phyloP scores from a whole-genome alignment of 352 stramenopile genomes.

The Saprolegnia diclina region DNA sequence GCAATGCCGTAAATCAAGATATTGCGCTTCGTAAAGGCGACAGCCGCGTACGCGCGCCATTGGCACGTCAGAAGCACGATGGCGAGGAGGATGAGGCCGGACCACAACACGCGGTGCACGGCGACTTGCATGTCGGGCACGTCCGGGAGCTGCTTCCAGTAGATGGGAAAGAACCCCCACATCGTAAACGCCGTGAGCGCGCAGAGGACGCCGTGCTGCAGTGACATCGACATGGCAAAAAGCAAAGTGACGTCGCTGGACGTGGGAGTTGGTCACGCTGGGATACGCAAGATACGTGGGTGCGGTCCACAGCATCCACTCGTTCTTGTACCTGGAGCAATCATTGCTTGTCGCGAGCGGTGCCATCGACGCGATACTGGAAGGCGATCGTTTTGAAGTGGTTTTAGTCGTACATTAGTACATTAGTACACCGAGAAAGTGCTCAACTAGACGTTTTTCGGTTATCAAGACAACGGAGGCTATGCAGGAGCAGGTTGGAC shows the following conservation, averaged over 20 bases:
- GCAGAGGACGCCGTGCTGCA: not conserved
- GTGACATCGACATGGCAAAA: not conserved
- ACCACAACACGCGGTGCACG: conserved; percentile 21
- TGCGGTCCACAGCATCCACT: too few relatives aligned
- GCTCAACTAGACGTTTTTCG: too few relatives aligned
- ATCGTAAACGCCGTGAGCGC: not conserved
- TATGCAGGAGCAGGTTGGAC: too few relatives aligned
- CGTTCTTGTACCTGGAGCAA: too few relatives aligned
- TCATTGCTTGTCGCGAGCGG: too few relatives aligned
- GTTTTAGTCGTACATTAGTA: too few relatives aligned
- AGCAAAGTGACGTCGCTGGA: not conserved
- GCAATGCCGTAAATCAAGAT: conserved; percentile 8
- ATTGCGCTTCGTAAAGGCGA: not conserved
- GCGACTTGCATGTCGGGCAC: conserved; percentile 15
- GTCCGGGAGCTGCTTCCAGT: conserved; percentile 21
- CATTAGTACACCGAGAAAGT: too few relatives aligned
- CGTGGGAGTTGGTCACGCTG: too few relatives aligned
- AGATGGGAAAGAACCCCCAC: conserved; percentile 22
- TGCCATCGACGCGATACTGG: too few relatives aligned
- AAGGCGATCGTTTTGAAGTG: too few relatives aligned
- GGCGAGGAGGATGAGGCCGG: conserved; percentile 8
- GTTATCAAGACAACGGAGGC: too few relatives aligned
- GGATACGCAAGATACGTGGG: too few relatives aligned
- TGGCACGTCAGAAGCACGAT: not conserved
- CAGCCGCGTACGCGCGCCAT: not conserved